Base-by-base conservation (phyloP, 2,329 filamentous ascomycete genomes). In the Polychaeton citri region DNA sequence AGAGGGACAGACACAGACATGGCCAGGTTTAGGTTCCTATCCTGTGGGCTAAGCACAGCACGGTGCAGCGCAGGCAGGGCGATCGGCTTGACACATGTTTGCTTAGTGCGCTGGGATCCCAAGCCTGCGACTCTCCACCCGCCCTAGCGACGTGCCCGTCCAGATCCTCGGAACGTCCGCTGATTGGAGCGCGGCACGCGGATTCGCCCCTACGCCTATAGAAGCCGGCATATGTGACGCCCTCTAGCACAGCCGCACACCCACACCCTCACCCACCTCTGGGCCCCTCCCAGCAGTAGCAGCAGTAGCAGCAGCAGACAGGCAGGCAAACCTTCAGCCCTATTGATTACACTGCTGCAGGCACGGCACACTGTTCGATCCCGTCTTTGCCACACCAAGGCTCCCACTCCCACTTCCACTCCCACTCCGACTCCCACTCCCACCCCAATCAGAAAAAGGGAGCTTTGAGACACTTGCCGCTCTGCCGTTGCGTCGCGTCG, bases 311-410 rank as follows among this genome's bases (percentile, higher is more conserved):
- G n/a, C n/a, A n/a, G n/a, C n/a, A n/a, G n/a, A n/a, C n/a, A n/a
- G n/a, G 12, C 24, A 28, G 12, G 24, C 24, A 28, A 15, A 12
- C 24, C 15, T 28, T 28, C 24, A 28, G 24, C 24, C 24, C 24
- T 28, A 28, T 28, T 28, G 24, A 28, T 28, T 10, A 10, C 24
- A 28, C 24, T 28, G 24, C 12, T 7, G 24, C 24, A 28, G 24
- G 24, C 24, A 28, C 24, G 24, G 24, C 24, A 28, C 24, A 28
- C 12, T n/a, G n/a, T n/a, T n/a, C n/a, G n/a, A n/a, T n/a, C n/a
- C n/a, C n/a, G 41, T 13, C 21, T 26, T 26, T 44, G 42, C 42
- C 43, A n/a, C 38, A 33, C 37, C 37, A 16, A 24, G 30, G 41
- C 52, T 56, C 45, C n/a, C n/a, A n/a, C n/a, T n/a, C n/a, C n/a